phyloP scores from a whole-genome alignment of 2,329 filamentous ascomycete genomes.

The Hypoxylon sp. region DNA sequence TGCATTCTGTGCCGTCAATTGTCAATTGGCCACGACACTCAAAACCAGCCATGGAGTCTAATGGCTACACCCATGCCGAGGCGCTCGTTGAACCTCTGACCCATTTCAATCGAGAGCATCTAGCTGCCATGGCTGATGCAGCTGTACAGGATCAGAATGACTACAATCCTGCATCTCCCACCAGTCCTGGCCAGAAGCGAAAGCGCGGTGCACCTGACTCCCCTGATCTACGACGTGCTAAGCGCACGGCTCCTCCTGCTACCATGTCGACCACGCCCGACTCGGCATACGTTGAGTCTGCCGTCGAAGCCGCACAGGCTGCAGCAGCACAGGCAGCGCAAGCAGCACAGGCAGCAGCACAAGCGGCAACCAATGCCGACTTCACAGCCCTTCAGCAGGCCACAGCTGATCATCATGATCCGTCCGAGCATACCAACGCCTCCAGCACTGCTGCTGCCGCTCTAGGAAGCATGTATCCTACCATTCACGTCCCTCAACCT shows the following conservation, averaged over 20 bases:
- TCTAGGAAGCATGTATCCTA: conserved; percentile 68
- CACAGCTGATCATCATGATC: conserved; percentile 59
- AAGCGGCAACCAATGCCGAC: conserved; percentile 60
- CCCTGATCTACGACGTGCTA: conserved; percentile 63
- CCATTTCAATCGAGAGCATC: conserved; percentile 50
- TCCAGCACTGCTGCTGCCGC: conserved; percentile 71
- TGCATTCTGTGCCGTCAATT: conserved; percentile 41
- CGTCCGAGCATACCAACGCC: conserved; percentile 64
- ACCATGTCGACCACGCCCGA: conserved; percentile 57
- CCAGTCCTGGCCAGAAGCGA: conserved; percentile 63
- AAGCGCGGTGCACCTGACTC: conserved; percentile 63
- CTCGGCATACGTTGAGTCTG: conserved; percentile 66
- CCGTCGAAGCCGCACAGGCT: conserved; percentile 61
- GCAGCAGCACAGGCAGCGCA: conserved; percentile 46
- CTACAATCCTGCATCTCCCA: conserved; percentile 56
- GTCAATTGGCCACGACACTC: conserved; percentile 31
- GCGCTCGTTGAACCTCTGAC: conserved; percentile 50
- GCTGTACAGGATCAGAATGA: conserved; percentile 62
- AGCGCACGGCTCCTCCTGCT: conserved; percentile 61
- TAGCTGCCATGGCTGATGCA: conserved; percentile 61
- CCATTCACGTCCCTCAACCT: conserved; percentile 67
- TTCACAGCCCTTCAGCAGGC: conserved; percentile 69
- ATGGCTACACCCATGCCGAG: conserved; percentile 51
- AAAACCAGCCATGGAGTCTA: conserved; percentile 48
- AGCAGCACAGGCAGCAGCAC: conserved; percentile 55